phyloP scores from a whole-genome alignment of 306 rosid genomes.

The Rosa lucieae region DNA sequence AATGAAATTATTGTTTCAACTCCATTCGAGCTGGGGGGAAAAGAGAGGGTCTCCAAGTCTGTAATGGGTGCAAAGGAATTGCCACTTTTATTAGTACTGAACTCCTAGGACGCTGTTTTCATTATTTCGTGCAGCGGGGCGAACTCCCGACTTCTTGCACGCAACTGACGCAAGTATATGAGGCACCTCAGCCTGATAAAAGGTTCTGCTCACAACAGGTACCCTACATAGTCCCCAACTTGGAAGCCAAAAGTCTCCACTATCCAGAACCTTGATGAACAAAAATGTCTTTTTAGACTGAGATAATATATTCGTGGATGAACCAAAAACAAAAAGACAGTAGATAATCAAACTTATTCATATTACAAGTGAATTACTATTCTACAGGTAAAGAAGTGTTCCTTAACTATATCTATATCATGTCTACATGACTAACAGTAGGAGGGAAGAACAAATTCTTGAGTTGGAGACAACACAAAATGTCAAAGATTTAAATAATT shows the following conservation, averaged over 20 bases:
- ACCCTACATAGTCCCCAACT: too few species aligned
- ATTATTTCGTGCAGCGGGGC: too few species aligned
- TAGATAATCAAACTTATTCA: constrained; percentile 1
- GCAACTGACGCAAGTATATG: too few species aligned
- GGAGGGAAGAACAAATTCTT: constrained; percentile 27
- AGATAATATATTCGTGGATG: background rate
- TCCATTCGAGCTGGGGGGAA: too few species aligned
- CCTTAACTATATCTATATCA: background rate
- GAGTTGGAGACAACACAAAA: constrained; percentile 25
- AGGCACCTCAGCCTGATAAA: too few species aligned
- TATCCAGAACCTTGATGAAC: background rate
- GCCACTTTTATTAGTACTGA: too few species aligned
- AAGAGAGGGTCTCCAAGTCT: too few species aligned
- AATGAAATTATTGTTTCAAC: too few species aligned
- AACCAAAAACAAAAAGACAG: background rate
- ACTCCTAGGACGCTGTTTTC: too few species aligned
- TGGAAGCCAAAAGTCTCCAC: background rate
- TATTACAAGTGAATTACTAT: background rate
- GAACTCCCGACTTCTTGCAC: too few species aligned
- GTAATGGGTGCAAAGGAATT: too few species aligned
- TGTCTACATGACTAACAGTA: constrained; percentile 34
- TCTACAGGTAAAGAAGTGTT: background rate
- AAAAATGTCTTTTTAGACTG: background rate
- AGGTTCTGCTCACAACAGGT: too few species aligned
- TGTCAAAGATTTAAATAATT: constrained; percentile 36